A percentile compares a stretch with the other conserved stretches of the same genome.
Evolutionary conservation across 1,284 basidiomycete genomes (phyloP).

Genomic region (Moniliella sp.): DNA sequence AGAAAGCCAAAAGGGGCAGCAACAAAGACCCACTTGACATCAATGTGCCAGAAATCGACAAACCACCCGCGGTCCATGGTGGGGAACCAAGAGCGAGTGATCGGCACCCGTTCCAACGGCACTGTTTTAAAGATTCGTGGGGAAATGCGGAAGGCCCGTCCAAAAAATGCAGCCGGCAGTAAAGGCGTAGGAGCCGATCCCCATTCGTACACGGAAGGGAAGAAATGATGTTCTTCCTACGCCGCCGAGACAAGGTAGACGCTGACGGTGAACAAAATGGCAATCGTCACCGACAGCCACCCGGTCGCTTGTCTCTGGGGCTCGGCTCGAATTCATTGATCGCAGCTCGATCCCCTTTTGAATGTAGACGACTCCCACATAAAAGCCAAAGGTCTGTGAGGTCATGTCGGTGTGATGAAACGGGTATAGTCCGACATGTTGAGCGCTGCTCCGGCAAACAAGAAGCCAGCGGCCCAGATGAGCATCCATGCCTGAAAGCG

Average conservation of each 20-base stretch:
- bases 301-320: slow-evolving; percentile 31
- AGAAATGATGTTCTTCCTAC: slow-evolving; percentile 22
- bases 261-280: slow-evolving; percentile 35
- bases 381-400: slow-evolving; percentile 75
- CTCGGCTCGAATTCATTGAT: slow-evolving; percentile 31
- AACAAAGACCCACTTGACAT: slow-evolving; percentile 67
- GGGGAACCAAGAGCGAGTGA: slow-evolving; percentile 37
- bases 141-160: slow-evolving; percentile 36
- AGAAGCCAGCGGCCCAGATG: slow-evolving; percentile 75
- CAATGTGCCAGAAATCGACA: slow-evolving; percentile 71
- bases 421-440: slow-evolving; percentile 41
- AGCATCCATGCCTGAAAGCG: slow-evolving; percentile 49
- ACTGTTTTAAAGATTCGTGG: slow-evolving; percentile 20
- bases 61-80: slow-evolving; percentile 60
- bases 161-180: slow-evolving; percentile 35
- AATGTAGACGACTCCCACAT: slow-evolving; percentile 33
- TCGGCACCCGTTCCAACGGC: slow-evolving; percentile 21
- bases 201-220: slow-evolving; percentile 33
- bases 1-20: slow-evolving; percentile 46
- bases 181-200: slow-evolving; percentile 34
- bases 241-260: slow-evolving; percentile 30
- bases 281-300: slow-evolving; percentile 37
- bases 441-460: slow-evolving; percentile 62
- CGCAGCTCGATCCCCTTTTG: slow-evolving; percentile 37
- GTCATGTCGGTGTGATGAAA: slow-evolving; percentile 48